A percentile compares a stretch with the other conserved stretches of the same genome.
phyloP scores from a whole-genome alignment of 73 alveolate species.

The Stentor coeruleus region DNA sequence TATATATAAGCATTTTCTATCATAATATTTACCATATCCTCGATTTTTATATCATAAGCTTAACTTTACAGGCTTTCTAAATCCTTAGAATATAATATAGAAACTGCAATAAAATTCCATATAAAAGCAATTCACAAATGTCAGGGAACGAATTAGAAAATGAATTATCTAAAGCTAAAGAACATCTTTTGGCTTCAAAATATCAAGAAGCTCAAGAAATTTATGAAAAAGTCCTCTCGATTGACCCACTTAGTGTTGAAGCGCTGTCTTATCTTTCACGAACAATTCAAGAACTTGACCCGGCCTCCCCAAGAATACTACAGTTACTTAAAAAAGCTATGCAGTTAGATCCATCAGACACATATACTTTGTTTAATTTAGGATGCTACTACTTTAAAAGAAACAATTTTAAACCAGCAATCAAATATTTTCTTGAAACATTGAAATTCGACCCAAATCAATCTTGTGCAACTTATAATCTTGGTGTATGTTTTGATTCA shows the following conservation, averaged over 20 bases:
- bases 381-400: constrained; percentile 62
- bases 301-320: constrained; percentile 35
- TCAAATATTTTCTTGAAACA: constrained; percentile 41
- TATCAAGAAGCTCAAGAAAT: constrained; percentile 25
- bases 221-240: constrained; percentile 44
- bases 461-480: constrained; percentile 50
- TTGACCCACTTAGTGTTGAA: constrained; percentile 54
- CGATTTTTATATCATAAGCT: too few species aligned
- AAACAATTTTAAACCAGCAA: constrained; percentile 47
- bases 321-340: constrained; percentile 19
- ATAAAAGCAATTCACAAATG: too few species aligned
- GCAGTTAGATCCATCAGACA: constrained; percentile 57
- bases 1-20: too few species aligned
- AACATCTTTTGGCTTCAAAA: neutral
- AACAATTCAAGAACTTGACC: constrained; percentile 34
- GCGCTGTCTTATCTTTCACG: constrained; percentile 52
- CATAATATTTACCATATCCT: too few species aligned
- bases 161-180: neutral
- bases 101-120: too few species aligned
- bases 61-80: too few species aligned
- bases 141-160: neutral
- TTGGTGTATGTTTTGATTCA: constrained; percentile 62
- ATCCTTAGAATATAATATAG: too few species aligned
- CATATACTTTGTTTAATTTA: constrained; percentile 59
- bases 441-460: constrained; percentile 48